phyloP scores from a whole-genome alignment of 2,329 filamentous ascomycete species.

The Spiromastix sp. region DNA sequence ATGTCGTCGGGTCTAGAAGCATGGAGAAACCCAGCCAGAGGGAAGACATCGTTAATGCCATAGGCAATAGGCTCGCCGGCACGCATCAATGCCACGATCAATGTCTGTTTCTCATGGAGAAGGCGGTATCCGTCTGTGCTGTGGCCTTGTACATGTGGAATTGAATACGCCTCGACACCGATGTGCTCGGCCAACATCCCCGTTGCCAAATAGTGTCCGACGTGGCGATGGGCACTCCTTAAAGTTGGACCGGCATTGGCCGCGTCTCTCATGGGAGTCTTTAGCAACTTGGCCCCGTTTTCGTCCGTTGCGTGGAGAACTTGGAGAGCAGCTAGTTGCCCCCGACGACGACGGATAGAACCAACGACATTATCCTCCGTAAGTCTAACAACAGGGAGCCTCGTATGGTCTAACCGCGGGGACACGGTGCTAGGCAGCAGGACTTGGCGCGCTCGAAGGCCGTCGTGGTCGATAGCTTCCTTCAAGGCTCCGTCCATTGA shows the following conservation, averaged over 20 bases:
- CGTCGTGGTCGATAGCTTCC: conserved; percentile 30
- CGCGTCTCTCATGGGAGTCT: conserved; percentile 44
- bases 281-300: conserved; percentile 41
- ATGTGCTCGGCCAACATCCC: conserved; percentile 36
- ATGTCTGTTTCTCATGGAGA: conserved; percentile 36
- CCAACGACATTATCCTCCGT: conserved; percentile 18
- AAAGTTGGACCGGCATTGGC: conserved; percentile 35
- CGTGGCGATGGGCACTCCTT: conserved; percentile 37
- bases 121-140: conserved; percentile 38
- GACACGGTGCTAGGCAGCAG: conserved; percentile 32
- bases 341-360: conserved; percentile 13
- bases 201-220: conserved; percentile 45
- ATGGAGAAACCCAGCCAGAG: conserved; percentile 43
- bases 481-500: conserved; percentile 41
- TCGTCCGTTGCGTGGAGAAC: conserved; percentile 37
- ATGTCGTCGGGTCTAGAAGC: conserved; percentile 33
- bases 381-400: conserved; percentile 35
- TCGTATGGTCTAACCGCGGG: conserved; percentile 33
- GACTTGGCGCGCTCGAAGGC: conserved; percentile 37
- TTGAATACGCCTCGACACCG: conserved; percentile 40
- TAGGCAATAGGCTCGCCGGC: conserved; percentile 53
- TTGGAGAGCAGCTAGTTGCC: conserved; percentile 9
- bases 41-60: conserved; percentile 46
- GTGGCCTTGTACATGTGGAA: conserved; percentile 44
- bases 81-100: conserved; percentile 53